Base-by-base conservation (phyloP, 345 rosid species). In the Moricandia moricandioides region DNA sequence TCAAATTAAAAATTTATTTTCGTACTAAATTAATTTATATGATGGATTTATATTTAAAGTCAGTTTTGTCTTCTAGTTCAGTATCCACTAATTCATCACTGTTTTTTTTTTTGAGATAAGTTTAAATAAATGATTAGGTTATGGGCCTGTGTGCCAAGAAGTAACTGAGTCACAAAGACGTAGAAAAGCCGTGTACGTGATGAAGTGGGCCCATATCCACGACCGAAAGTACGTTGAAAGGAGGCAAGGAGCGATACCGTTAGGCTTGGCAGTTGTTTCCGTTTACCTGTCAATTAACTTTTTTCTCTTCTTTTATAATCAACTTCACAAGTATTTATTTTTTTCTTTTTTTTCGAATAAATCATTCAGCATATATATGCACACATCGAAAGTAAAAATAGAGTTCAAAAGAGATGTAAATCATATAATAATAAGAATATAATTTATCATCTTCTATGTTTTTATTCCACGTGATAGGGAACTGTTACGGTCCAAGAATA, bases 231-330 rank as follows among this genome's bases (percentile, higher is more conserved):
- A 35, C 55, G 62, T 71, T 66, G 17, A 62, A 62, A 35, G 57
- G n/a, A 21, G 24, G 24, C 24, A 21, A 21, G 24, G 24, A 70
- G n/a, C 71, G 54, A 73, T 73, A 67, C 78, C 78, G 82, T 73
- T 78, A 78, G 30, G 70, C 18, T 68, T 33, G 78, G 70, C 78
- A 67, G 82, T 78, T 78, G 60, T 73, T 73, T 78, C 71, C 70
- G 74, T 78, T 78, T 43, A 43, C 71, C 54, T 43, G 57, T 72
- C 73, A 13, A 40, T 72, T 60, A 47, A 8, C 17, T 26, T 9
- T 30, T 6, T 35, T 37, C 6, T 43, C 1, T 11, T 17, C 18
- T 58, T 56, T 56, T 17, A 8, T 54, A 12, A 13, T 45, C 7
- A 13, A 5, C 52, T 45, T 13, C 52, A 45, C 17, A 29, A 29